phyloP scores from a whole-genome alignment of 257 asterid species.

The Oldenlandia corymbosa region DNA sequence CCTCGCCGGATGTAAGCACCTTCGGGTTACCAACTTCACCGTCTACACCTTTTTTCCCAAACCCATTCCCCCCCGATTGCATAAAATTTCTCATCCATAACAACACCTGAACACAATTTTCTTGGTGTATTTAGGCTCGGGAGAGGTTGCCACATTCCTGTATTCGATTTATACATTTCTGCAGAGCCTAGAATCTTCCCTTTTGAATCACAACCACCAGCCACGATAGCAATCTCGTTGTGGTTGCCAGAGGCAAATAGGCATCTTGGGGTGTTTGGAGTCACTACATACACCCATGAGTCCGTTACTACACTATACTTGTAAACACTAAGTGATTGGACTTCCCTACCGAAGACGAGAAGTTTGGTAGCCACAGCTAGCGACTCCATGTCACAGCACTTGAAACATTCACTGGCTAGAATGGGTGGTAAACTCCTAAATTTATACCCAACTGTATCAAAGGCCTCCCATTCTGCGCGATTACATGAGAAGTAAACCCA shows the following conservation, averaged over 20 bases:
- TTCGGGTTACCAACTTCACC: slow-evolving; percentile 34
- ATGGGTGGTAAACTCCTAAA: slow-evolving; percentile 36
- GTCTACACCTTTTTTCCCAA: slow-evolving; percentile 26
- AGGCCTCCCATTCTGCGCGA: slow-evolving; percentile 39
- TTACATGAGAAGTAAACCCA: slow-evolving; percentile 41
- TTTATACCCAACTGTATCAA: slow-evolving; percentile 32
- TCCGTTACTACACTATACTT: slow-evolving; percentile 32
- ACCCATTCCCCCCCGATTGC: slow-evolving; percentile 79
- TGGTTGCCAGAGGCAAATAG: slow-evolving; percentile 76
- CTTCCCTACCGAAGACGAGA: slow-evolving; percentile 38
- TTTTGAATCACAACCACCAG: slow-evolving; percentile 69
- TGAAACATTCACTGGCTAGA: slow-evolving; percentile 30
- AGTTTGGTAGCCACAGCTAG: slow-evolving; percentile 41
- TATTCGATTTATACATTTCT: slow-evolving; percentile 58
- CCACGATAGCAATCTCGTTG: slow-evolving; percentile 68
- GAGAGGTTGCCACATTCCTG: slow-evolving; percentile 49
- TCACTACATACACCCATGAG: slow-evolving; percentile 30
- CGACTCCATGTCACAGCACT: slow-evolving; percentile 38
- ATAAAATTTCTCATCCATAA: slow-evolving; percentile 74
- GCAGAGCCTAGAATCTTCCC: slow-evolving; percentile 62
- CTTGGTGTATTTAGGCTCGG: slow-evolving; percentile 70
- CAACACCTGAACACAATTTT: slow-evolving; percentile 74
- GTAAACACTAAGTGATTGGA: slow-evolving; percentile 22
- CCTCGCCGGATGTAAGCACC: slow-evolving; percentile 69
- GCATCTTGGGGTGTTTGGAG: slow-evolving; percentile 28